phyloP scores from a whole-genome alignment of 148 eudicot species.

The Hydrangea macrophylla region DNA sequence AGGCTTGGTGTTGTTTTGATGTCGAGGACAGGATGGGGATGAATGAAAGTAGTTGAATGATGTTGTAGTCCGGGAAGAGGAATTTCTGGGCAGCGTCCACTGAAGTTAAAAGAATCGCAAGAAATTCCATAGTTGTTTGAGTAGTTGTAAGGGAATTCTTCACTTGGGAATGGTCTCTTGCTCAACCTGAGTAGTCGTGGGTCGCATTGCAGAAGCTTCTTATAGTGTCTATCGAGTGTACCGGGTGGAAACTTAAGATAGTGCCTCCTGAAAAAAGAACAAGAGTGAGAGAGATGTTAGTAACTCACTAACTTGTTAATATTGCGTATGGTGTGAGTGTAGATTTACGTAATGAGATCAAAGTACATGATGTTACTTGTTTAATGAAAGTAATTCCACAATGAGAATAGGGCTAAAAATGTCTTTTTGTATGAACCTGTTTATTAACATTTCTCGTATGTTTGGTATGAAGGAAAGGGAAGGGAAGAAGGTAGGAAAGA shows the following conservation, averaged over 20 bases:
- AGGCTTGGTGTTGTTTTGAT: neutral
- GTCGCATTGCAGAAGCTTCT: constrained; percentile 34
- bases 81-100: neutral
- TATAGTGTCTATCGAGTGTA: constrained; percentile 31
- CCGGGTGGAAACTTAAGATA: constrained; percentile 28
- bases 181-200: constrained; percentile 19
- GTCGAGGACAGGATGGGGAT: neutral
- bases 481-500: too few relatives aligned
- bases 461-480: too few relatives aligned
- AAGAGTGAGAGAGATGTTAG: neutral
- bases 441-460: too few relatives aligned
- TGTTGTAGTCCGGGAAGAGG: neutral
- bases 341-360: too few relatives aligned
- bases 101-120: neutral
- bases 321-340: neutral
- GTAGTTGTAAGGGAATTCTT: constrained; percentile 8
- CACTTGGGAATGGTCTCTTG: constrained; percentile 29
- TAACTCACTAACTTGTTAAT: neutral
- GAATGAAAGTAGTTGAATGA: neutral
- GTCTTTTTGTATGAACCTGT: too few relatives aligned
- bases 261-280: constrained; percentile 26
- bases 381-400: too few relatives aligned
- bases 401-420: too few relatives aligned
- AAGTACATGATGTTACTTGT: too few relatives aligned
- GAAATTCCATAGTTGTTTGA: neutral